Conservation (phyloP, 306 rosid genomes). For the Castanea sativa region DNA sequence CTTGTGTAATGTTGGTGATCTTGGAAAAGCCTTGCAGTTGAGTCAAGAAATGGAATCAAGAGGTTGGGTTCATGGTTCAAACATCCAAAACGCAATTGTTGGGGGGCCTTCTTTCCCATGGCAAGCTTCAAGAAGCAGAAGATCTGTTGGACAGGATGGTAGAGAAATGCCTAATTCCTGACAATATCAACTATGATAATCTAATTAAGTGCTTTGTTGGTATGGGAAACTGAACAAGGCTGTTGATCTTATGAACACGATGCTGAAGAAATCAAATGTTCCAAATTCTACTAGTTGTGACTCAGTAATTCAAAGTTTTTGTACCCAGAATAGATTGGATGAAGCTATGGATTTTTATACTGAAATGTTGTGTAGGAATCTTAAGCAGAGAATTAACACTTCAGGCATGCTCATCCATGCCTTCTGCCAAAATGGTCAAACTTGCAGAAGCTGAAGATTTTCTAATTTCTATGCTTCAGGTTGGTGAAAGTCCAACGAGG, state of each 20-base stretch:
- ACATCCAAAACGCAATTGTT: slow-evolving; percentile 51
- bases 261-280: slow-evolving; percentile 64
- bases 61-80: slow-evolving; percentile 67
- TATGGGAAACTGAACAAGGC: slow-evolving; percentile 57
- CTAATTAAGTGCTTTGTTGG: slow-evolving; percentile 59
- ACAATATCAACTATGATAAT: slow-evolving; percentile 57
- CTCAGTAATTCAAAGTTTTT: slow-evolving; percentile 48
- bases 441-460: slow-evolving; percentile 63
- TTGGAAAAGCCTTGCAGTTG: slow-evolving; percentile 59
- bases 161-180: slow-evolving; percentile 60
- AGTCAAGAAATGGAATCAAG: slow-evolving; percentile 66
- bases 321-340: slow-evolving; percentile 44
- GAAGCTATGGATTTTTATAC: slow-evolving; percentile 58
- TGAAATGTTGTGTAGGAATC: slow-evolving; percentile 59
- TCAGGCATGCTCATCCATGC: slow-evolving; percentile 46
- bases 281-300: slow-evolving; percentile 71
- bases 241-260: slow-evolving; percentile 56
- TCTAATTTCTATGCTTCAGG: slow-evolving; percentile 39
- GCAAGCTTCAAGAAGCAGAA: slow-evolving; percentile 69
- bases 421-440: slow-evolving; percentile 54
- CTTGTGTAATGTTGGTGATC: slow-evolving; percentile 54
- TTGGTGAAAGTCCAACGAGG: slow-evolving; percentile 64
- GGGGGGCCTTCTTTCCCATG: slow-evolving; percentile 55
- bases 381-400: slow-evolving; percentile 51
- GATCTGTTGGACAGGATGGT: slow-evolving; percentile 54